Evolutionary conservation across 768 basidiomycete genomes (phyloP).

Genomic region (Hemileccinum rubropunctum): DNA sequence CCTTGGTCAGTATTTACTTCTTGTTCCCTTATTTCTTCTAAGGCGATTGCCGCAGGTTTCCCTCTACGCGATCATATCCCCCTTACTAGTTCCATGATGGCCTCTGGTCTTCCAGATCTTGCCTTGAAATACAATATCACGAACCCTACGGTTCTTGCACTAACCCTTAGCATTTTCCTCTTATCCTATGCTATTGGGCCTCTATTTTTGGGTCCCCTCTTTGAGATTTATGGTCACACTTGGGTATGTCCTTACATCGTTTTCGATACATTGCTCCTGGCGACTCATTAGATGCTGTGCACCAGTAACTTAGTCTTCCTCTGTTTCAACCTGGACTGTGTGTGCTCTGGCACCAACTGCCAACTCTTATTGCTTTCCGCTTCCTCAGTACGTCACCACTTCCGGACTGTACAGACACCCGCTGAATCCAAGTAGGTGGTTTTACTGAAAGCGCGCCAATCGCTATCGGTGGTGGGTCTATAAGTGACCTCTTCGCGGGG

Average conservation of each 20-base stretch:
- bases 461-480: conserved; percentile 59
- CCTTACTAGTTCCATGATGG: conserved; percentile 63
- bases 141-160: conserved; percentile 46
- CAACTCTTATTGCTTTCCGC: conserved; percentile 56
- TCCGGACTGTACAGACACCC: not conserved
- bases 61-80: conserved; percentile 52
- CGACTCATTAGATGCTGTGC: conserved; percentile 49
- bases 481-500: conserved; percentile 67
- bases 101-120: conserved; percentile 59
- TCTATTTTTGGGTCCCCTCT: conserved; percentile 62
- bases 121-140: conserved; percentile 51
- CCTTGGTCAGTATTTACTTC: conserved; percentile 52
- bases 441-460: conserved; percentile 64
- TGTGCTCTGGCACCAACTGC: conserved; percentile 61
- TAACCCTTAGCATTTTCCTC: conserved; percentile 64
- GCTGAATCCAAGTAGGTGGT: conserved; percentile 43
- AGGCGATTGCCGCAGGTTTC: conserved; percentile 46
- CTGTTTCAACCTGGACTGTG: conserved; percentile 66
- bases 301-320: conserved; percentile 63
- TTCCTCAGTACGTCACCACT: conserved; percentile 53
- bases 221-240: conserved; percentile 70
- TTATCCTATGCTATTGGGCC: conserved; percentile 67
- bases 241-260: conserved; percentile 44
- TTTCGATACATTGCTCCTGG: not conserved
- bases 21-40: conserved; percentile 20